These are phyloP conservation scores for Trichoderma semiorbis DNA, from an alignment of 2,329 filamentous ascomycete genomes.

Conservation along the genomic window DNA sequence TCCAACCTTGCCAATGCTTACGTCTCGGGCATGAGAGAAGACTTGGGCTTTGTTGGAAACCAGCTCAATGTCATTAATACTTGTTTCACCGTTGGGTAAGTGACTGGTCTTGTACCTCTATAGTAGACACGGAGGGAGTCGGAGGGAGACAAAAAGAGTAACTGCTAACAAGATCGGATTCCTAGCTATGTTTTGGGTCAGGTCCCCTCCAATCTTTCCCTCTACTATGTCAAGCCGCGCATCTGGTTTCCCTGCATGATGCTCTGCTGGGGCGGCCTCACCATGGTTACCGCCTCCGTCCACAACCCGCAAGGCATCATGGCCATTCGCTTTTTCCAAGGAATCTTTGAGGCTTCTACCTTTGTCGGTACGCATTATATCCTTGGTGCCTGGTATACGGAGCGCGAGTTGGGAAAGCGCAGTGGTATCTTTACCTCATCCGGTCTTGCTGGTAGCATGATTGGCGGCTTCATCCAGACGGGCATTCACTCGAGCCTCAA, in stretches of 20 bases:
- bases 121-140: background rate
- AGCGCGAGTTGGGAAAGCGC: constrained; percentile 58
- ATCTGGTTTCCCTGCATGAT: constrained; percentile 63
- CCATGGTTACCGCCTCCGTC: constrained; percentile 50
- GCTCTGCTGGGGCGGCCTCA: constrained; percentile 60
- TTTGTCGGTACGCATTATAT: constrained; percentile 43
- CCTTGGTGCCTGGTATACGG: constrained; percentile 56
- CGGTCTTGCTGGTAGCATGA: constrained; percentile 53
- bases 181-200: constrained; percentile 51
- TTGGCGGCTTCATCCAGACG: constrained; percentile 55
- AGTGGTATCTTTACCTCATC: constrained; percentile 61
- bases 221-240: constrained; percentile 62
- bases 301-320: constrained; percentile 36
- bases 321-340: constrained; percentile 40
- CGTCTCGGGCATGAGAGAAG: constrained; percentile 46
- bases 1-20: constrained; percentile 39
- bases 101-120: background rate
- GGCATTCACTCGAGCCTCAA: constrained; percentile 52
- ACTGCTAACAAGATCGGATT: background rate
- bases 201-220: constrained; percentile 57
- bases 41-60: constrained; percentile 44
- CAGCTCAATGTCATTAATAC: constrained; percentile 39
- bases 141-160: background rate
- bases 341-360: constrained; percentile 37
- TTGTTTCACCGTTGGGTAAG: constrained; percentile 37